phyloP scores from a whole-genome alignment of 2,329 filamentous ascomycete species.

The Thelonectria blattea region DNA sequence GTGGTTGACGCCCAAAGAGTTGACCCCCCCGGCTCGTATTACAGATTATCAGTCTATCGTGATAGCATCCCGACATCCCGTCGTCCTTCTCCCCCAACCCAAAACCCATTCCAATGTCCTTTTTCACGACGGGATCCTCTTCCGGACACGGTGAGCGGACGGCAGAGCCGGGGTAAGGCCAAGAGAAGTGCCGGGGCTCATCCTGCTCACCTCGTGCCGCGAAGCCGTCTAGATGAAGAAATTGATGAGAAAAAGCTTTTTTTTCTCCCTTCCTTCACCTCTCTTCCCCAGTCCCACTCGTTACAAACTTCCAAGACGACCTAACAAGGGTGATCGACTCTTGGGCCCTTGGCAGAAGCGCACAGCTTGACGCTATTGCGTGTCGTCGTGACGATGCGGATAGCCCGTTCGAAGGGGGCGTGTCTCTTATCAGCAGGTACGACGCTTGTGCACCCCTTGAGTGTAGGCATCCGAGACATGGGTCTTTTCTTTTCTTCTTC shows the following conservation, averaged over 20 bases:
- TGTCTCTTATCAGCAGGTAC: slow-evolving; percentile 17
- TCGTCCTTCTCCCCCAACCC: slow-evolving; percentile 2
- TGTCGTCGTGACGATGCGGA: slow-evolving; percentile 29
- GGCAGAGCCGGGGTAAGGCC: slow-evolving; percentile 8
- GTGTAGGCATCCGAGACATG: slow-evolving; percentile 15
- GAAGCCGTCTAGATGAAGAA: slow-evolving; percentile 3
- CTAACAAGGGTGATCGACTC: slow-evolving; percentile 33
- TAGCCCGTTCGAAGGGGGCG: not conserved
- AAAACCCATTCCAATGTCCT: slow-evolving; percentile 18
- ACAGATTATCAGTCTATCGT: not conserved
- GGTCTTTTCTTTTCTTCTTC: slow-evolving; percentile 1
- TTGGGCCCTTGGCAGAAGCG: slow-evolving; percentile 30
- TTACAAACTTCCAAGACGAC: slow-evolving; percentile 1
- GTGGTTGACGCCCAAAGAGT: slow-evolving; percentile 23
- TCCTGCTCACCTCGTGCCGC: not conserved
- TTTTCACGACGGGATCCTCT: slow-evolving; percentile 11
- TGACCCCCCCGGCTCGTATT: not conserved
- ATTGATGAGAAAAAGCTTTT: slow-evolving; percentile 10
- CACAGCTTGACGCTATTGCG: slow-evolving; percentile 34
- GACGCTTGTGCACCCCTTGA: slow-evolving; percentile 17
- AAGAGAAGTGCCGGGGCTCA: not conserved
- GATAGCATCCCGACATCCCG: not conserved
- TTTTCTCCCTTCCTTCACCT: not conserved
- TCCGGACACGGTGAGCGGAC: slow-evolving; percentile 16
- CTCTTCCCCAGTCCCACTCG: slow-evolving; percentile 17